Evolutionary conservation across 129 eudicot species (phyloP).

Genomic region (Escallonia herrerae): DNA sequence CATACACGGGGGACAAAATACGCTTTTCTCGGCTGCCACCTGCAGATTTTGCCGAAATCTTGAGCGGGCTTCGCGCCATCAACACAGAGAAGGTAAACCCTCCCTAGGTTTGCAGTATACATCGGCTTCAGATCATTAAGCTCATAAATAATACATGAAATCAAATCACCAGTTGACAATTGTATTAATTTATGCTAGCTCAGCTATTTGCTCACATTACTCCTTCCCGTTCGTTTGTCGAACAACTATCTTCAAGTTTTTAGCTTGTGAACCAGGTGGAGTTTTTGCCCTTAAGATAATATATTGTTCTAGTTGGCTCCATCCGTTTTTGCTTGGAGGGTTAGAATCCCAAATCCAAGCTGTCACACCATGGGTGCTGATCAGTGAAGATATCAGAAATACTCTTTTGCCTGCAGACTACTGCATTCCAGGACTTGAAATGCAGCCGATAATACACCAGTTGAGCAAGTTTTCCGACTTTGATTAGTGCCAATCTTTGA

Average conservation of each 20-base stretch:
- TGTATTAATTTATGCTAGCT: neutral
- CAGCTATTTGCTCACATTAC: neutral
- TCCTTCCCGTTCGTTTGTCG: neutral
- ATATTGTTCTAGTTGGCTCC: neutral
- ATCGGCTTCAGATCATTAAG: neutral
- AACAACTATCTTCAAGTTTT: neutral
- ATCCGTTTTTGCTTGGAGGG: neutral
- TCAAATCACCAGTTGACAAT: neutral
- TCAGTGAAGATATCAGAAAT: too few relatives aligned
- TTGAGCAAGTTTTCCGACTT: too few relatives aligned
- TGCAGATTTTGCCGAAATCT: too few relatives aligned
- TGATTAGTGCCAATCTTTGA: too few relatives aligned
- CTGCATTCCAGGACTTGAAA: too few relatives aligned
- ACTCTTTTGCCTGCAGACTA: too few relatives aligned
- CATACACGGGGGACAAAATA: conserved; percentile 63
- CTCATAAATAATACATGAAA: neutral
- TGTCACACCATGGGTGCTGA: too few relatives aligned
- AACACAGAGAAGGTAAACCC: conserved; percentile 42
- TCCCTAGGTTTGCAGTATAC: neutral
- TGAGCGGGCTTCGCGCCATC: conserved; percentile 59
- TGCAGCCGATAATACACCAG: too few relatives aligned
- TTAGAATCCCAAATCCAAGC: too few relatives aligned
- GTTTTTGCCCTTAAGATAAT: neutral
- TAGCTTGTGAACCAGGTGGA: neutral
- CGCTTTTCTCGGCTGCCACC: conserved; percentile 80